phyloP scores from a whole-genome alignment of 2,329 filamentous ascomycete genomes.

The Penicillium capsulatum region DNA sequence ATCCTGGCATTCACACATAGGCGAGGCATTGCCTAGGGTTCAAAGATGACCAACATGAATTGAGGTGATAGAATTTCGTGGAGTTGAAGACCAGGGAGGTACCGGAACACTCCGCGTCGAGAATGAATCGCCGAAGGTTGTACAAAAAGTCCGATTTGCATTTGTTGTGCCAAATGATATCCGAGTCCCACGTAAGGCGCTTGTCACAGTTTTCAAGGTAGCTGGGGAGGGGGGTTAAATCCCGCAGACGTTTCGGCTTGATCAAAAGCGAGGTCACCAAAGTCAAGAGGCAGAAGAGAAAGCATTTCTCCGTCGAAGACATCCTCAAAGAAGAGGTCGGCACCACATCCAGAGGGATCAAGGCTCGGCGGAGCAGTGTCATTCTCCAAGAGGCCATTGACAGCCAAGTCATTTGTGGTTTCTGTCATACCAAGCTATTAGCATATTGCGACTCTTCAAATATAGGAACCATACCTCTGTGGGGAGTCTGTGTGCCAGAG shows the following conservation, averaged over 20 bases:
- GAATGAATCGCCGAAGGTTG: no score
- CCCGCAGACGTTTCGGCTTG: not conserved
- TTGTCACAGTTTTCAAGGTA: no score
- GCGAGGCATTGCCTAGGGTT: not conserved
- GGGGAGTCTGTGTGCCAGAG: not conserved
- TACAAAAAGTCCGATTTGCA: no score
- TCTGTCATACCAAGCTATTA: no score
- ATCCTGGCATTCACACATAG: no score
- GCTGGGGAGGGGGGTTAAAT: not conserved
- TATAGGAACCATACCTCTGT: not conserved
- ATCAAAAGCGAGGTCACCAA: not conserved
- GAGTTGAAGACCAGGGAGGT: no score
- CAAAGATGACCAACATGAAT: not conserved
- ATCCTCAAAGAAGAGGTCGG: constrained; percentile 7
- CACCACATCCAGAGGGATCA: not conserved
- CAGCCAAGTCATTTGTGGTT: not conserved
- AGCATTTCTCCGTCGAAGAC: constrained; percentile 11
- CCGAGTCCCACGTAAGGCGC: no score
- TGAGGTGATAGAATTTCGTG: not conserved
- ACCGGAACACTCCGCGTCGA: no score
- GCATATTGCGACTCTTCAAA: no score
- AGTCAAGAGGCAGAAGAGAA: constrained; percentile 8
- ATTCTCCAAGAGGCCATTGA: no score
- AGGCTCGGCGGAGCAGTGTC: no score
- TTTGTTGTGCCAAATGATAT: no score